phyloP scores from a whole-genome alignment of 305 asterid genomes.

The Fraxinus greggii region DNA sequence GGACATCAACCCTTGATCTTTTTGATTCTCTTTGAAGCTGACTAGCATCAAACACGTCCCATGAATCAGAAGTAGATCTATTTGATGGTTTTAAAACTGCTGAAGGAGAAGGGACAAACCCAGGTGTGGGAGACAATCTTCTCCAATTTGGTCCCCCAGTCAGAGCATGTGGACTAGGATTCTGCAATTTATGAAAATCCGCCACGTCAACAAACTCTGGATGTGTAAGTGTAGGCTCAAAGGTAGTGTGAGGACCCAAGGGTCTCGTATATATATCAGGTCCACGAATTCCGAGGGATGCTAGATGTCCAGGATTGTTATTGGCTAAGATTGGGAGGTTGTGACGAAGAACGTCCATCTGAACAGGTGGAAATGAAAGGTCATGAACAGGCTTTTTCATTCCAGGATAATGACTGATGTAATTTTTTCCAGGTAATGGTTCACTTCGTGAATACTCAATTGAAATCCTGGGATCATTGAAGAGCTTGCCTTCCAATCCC shows the following conservation, averaged over 20 bases:
- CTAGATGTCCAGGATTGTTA: conserved; percentile 45
- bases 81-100: conserved; percentile 43
- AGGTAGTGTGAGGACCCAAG: conserved; percentile 53
- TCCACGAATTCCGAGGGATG: conserved; percentile 56
- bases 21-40: conserved; percentile 77
- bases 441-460: conserved; percentile 72
- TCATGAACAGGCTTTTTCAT: conserved; percentile 52
- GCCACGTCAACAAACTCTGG: conserved; percentile 49
- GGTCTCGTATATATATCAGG: conserved; percentile 54
- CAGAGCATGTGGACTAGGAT: conserved; percentile 42
- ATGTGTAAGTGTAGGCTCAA: conserved; percentile 50
- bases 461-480: conserved; percentile 76
- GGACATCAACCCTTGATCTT: conserved; percentile 65
- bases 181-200: conserved; percentile 45
- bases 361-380: conserved; percentile 58
- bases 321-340: conserved; percentile 52
- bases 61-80: conserved; percentile 51
- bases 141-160: conserved; percentile 78
- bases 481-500: conserved; percentile 95
- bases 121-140: conserved; percentile 69
- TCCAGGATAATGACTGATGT: conserved; percentile 45
- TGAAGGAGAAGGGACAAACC: conserved; percentile 60
- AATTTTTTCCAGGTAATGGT: conserved; percentile 40
- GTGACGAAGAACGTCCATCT: conserved; percentile 61
- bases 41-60: conserved; percentile 72